Base-by-base conservation (phyloP, 2,329 filamentous ascomycete species). In the Seiridium cupressi region DNA sequence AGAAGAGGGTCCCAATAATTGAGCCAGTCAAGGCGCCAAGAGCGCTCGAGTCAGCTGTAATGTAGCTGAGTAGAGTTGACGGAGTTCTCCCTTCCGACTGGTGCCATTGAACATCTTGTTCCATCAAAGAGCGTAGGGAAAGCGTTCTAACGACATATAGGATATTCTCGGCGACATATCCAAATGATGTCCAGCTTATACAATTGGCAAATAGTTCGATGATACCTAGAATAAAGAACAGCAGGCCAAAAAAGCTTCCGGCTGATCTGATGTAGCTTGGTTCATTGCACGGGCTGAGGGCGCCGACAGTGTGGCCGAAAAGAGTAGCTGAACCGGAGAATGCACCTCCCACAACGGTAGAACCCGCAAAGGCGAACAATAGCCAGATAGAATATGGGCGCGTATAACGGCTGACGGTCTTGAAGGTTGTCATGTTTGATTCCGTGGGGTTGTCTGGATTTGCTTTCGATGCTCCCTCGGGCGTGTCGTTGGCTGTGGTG, bases 41-140 rank as follows among this genome's bases (percentile, higher is more conserved):
- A 0, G 87, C 83, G 32, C 85, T 86, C 1, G 86, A 84, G 67
- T 93, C 90, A 49, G 83, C 85, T 3, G 88, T 92, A 63, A 93
- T 89, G 64, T 88, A 83, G 0, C 85, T 86, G 2, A 92, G 77
- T 4, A 93, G 77, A 9, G 80, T 74, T 0, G 85, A 80, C 0
- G 89, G 86, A 1, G 81, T 87, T 32, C 88, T 82, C 4, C 80
- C 82, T 31, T 84, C 79, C 0, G 87, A 86, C 68, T 91, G 85
- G 66, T 92, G 89, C 89, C 89, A 92, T 61, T 89, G 81, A 53
- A 90, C 75, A 62, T 87, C 85, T 72, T 91, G 88, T 61, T 85
- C 79, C 55, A 90, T 82, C 1, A 91, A 73, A 0, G 88, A 85
- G 2, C 86, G 82, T 69, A 91, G 84, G 0, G 86, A 88, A 1